Evolutionary conservation across 768 basidiomycete species (phyloP), one percentile per base, ranked within the genome.

Genomic region (Megacollybia marginata): DNA sequence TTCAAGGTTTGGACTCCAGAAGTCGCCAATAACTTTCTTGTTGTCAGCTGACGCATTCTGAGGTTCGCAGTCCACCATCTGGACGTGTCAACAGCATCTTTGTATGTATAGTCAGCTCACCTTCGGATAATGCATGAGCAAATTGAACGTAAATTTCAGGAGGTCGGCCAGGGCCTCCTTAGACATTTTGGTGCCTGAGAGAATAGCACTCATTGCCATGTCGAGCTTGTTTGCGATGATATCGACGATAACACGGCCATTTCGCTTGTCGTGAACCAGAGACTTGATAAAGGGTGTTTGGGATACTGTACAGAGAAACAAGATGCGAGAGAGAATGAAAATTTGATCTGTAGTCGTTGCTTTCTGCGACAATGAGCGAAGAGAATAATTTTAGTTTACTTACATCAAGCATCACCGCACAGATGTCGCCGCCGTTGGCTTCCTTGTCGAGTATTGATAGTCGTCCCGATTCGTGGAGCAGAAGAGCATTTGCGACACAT

Each of bases 141-240:
- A 62, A 62, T 95, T 93, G 65, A 90, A 93, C 2, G 78, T 71
- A 44, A 92, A 73, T 61, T 97, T 97, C 49, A 97, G 74, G 20
- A 92, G 61, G 63, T 97, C 93, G 4, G 78, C 75, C 69, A 87
- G 75, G 2, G 92, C 90, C 49, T 90, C 88, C 55, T 74, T 75
- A 31, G 80, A 71, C 68, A 79, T 71, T 53, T 75, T 70, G 16
- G 73, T 59, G 50, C 80, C 75, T 36, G 69, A 65, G 38, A 80
- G 70, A 51, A 85, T 69, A 45, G 65, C 67, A 38, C 61, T 64
- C 3, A 70, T 65, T 31, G 88, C 68, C 32, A 73, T 62, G 51
- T 88, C 88, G 15, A 88, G 69, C 55, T 86, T 86, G 12, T 65
- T 48, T 12, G 64, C 68, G 19, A 90, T 73, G 46, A 85, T 74